A percentile compares a stretch with the other conserved stretches of the same genome.
Conservation (phyloP, 2,329 filamentous ascomycete genomes). For the Corinectria fuckeliana region DNA sequence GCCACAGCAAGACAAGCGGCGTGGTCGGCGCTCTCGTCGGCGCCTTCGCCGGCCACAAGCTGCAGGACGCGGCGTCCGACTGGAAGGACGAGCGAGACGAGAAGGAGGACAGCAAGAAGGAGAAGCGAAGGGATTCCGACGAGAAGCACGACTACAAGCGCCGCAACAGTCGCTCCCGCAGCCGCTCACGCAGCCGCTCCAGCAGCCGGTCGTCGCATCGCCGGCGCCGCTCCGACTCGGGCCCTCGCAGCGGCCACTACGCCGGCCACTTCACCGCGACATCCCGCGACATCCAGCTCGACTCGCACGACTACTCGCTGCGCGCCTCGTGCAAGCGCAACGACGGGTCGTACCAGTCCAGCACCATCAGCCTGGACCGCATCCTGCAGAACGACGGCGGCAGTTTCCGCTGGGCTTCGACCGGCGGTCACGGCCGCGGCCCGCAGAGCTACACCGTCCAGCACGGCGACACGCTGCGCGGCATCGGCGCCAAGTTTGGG, state of each 20-base stretch:
- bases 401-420: constrained; percentile 44
- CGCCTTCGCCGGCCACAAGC: constrained; percentile 50
- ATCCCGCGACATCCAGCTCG: constrained; percentile 44
- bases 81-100: constrained; percentile 50
- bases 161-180: constrained; percentile 18
- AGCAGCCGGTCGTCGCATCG: constrained; percentile 16
- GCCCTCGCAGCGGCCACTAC: constrained; percentile 30
- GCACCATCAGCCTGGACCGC: constrained; percentile 45
- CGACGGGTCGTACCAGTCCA: constrained; percentile 44
- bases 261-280: constrained; percentile 46
- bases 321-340: constrained; percentile 42
- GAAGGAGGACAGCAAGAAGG: constrained; percentile 35
- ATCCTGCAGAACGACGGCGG: constrained; percentile 46
- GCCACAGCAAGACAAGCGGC: constrained; percentile 43
- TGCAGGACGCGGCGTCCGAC: constrained; percentile 48
- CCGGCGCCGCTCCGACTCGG: constrained; percentile 1
- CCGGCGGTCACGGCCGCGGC: constrained; percentile 17
- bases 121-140: constrained; percentile 23
- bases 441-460: constrained; percentile 45
- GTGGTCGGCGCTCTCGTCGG: constrained; percentile 50
- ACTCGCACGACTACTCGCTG: constrained; percentile 44
- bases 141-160: constrained; percentile 12
- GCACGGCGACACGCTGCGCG: constrained; percentile 50
- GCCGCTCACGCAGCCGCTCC: constrained; percentile 17
- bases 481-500: constrained; percentile 44